These are phyloP conservation scores for Polysphondylium violaceum DNA, from an alignment of 78 protist genomes.

Conservation along the genomic window DNA sequence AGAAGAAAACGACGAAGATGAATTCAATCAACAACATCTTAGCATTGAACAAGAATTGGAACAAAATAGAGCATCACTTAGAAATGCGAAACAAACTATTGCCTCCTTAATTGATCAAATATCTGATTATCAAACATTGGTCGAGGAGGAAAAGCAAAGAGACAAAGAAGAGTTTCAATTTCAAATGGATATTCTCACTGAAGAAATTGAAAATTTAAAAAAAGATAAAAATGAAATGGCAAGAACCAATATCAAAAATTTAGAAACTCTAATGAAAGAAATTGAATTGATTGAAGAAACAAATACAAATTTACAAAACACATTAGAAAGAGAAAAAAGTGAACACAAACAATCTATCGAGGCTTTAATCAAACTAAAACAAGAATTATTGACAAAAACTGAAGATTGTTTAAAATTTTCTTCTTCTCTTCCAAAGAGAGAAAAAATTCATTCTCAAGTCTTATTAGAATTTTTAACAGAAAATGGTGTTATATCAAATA, in stretches of 20 bases:
- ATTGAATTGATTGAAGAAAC: conserved; percentile 68
- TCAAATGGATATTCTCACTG: conserved; percentile 18
- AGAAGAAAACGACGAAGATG: background rate
- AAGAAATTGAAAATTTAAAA: conserved; percentile 36
- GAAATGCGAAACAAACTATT: conserved; percentile 49
- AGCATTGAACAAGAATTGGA: conserved; percentile 24
- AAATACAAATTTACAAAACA: conserved; percentile 16
- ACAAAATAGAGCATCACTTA: conserved; percentile 20
- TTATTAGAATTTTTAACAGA: conserved; percentile 34
- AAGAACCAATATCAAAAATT: conserved; percentile 41
- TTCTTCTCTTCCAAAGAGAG: too few relatives aligned
- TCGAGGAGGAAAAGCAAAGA: conserved; percentile 75
- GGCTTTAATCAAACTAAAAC: conserved; percentile 20
- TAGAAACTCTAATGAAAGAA: conserved; percentile 72
- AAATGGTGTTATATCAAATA: conserved; percentile 43
- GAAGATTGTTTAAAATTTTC: background rate
- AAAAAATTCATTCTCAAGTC: conserved; percentile 20
- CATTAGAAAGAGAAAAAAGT: conserved; percentile 21
- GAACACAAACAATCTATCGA: conserved; percentile 22
- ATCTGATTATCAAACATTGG: conserved; percentile 65
- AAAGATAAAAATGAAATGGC: conserved; percentile 33
- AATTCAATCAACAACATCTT: background rate
- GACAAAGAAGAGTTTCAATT: conserved; percentile 40
- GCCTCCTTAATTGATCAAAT: conserved; percentile 73
- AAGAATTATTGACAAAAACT: conserved; percentile 3